Evolutionary conservation across 306 rosid species (phyloP), one percentile per base, ranked within the genome.

Genomic region (Abrus precatorius): DNA sequence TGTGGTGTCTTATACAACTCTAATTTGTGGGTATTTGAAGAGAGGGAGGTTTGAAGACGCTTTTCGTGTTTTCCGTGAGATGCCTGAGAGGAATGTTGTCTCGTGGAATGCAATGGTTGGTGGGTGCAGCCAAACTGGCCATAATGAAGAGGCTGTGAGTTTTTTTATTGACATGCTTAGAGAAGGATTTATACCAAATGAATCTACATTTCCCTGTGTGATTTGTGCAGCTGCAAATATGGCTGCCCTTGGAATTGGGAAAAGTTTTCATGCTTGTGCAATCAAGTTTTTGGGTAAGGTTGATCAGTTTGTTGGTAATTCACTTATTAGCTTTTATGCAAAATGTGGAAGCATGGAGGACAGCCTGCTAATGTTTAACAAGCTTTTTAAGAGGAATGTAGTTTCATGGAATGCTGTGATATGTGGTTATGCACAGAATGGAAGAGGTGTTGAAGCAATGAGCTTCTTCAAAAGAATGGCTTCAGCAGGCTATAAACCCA

Each of bases 391-490:
- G 81, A 90, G 83, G 86, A 89, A 74, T 72, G 74, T 80, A 33
- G 97, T 93, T 81, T 95, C 98, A 3, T 95, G 98, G 95, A 95
- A 95, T 84, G 95, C 97, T 34, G 54, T 92, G 77, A 87, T 92
- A 38, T 92, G 94, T 86, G 97, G 97, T 45, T 92, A 90, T 83
- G 98, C 97, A 70, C 97, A 95, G 82, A 92, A 92, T 77, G 97
- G 98, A 34, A 78, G 87, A 87, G 97, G 97, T 41, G 66, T 64
- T 43, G 95, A 89, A 88, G 97, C 98, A 30, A 78, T 92, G 77
- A 82, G 70, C 61, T 86, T 92, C 84, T 95, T 81, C n/a, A 56
- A 86, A 75, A 90, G 75, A 80, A 92, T 92, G 98, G 34, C 28
- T 72, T 70, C 71, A 8, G 63, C 76, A 8, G 91, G 88, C 30